Evolutionary conservation across 2,329 filamentous ascomycete genomes (phyloP), one percentile per base, ranked within the genome.

Genomic region (Apiospora kogelbergensis): DNA sequence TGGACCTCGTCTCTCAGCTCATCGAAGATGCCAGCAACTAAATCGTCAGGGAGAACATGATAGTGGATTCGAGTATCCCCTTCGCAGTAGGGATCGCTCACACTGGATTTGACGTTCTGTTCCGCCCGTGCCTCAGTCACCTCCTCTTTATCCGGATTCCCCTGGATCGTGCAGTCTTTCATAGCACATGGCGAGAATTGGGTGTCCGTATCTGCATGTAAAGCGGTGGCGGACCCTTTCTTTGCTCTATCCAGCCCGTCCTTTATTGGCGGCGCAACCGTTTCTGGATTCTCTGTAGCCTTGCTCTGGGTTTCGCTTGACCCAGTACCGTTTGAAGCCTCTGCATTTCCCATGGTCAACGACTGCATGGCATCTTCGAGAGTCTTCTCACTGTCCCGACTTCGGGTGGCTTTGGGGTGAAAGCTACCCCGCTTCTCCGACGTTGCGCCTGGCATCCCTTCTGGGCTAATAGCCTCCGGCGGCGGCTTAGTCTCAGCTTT

Each of bases 41-140:
- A 75, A 7, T 82, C 76, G 0, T 80, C 76, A 1, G 92, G 84
- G 1, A 98, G 85, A 41, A 97, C 81, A 71, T 94, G 83, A 71
- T 90, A 84, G 45, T 94, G 84, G 48, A 98, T 86, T 53, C 85
- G 86, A 0, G 93, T 97, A 76, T 97, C 94, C 9, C 94, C 92
- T 78, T 95, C 92, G 63, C 93, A 94, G 66, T 97, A 87, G 7
- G 79, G 79, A 70, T 88, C 87, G 11, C 84, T 80, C 44, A 77
- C 73, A 33, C 68, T 68, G 22, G 73, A 66, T 48, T 74, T 73
- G 70, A 66, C 65, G 72, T 73, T 45, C 63, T 74, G 30, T 22
- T 37, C 26, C 63, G 42, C 73, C 69, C 66, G 72, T 65, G 63
- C 64, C 53, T 69, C 67, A 26, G 15, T 40, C 42, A 13, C n/a